Base-by-base conservation (phyloP, 2,329 filamentous ascomycete species). In the Beauveria australis region DNA sequence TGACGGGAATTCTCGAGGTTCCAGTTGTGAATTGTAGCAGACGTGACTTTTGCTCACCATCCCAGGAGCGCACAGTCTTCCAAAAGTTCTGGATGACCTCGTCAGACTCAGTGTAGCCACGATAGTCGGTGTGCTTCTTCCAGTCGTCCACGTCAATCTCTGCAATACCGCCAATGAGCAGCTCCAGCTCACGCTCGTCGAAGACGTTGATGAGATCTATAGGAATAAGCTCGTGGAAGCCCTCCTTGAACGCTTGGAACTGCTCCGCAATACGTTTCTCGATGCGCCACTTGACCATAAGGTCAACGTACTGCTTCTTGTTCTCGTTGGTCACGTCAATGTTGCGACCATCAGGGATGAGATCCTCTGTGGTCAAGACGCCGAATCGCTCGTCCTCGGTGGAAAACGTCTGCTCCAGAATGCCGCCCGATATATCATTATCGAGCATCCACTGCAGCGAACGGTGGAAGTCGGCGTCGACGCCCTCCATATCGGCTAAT, bases 111-210 rank as follows among this genome's bases (percentile, higher is more conserved):
- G 95, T 97, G 81, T 99, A 99, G 59, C 94, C 94, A 68, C 94
- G 89, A 76, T 99, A 99, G 72, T 99, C 94, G 52, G 94, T 99
- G 78, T 99, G 94, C 81, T 99, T 99, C 88, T 99, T 97, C 94
- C 94, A 99, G 76, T 99, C 94, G 63, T 99, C 94, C 18, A 99
- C 93, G 70, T 99, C 94, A 67, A 99, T 99, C 76, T 99, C 94
- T n/a, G 94, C 94, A 68, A 99, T 99, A 82, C 94, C 94, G 66
- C 94, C 94, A 71, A 99, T 97, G 67, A 99, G 82, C 67, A 99
- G 78, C 76, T 99, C 94, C 53, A 99, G 81, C 76, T 99, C 94
- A 69, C 94, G 89, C 80, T 99, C 94, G 71, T 99, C 94, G 70
- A 99, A 99, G 46, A 99, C 94, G 69, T 97, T 97, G 75, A 99